Percentiles rank a stretch among this genome's conserved stretches.
These are phyloP conservation scores for Sarcodon aspratus DNA, from an alignment of 768 basidiomycete species.

Conservation along the genomic window DNA sequence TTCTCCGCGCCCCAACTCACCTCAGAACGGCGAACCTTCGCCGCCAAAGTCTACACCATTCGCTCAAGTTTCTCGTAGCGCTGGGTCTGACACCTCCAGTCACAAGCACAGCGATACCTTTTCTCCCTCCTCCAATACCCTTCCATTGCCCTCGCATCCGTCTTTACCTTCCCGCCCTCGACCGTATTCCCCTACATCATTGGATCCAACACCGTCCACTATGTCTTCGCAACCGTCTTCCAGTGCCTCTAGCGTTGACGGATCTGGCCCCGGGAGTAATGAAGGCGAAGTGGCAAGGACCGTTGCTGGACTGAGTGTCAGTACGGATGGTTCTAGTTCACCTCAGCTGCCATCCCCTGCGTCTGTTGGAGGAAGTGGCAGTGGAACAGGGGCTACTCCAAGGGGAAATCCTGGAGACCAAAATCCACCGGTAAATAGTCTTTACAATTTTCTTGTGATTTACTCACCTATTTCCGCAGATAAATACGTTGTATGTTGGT, in stretches of 20 bases:
- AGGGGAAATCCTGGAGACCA: slow-evolving; percentile 53
- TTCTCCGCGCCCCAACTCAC: slow-evolving; percentile 13
- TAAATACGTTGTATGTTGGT: slow-evolving; percentile 99
- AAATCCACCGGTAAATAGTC: slow-evolving; percentile 72
- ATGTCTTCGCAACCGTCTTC: slow-evolving; percentile 24
- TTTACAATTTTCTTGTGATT: neutral
- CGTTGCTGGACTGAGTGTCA: slow-evolving; percentile 35
- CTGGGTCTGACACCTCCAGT: slow-evolving; percentile 9
- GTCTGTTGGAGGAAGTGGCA: slow-evolving; percentile 22
- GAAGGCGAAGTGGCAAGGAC: slow-evolving; percentile 23
- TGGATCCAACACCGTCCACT: slow-evolving; percentile 4
- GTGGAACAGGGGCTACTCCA: slow-evolving; percentile 32
- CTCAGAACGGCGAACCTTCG: slow-evolving; percentile 7
- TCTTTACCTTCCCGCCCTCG: slow-evolving; percentile 17
- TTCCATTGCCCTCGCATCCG: slow-evolving; percentile 14
- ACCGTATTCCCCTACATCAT: slow-evolving; percentile 13
- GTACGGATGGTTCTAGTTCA: slow-evolving; percentile 47
- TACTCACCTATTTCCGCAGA: slow-evolving; percentile 27
- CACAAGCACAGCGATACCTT: slow-evolving; percentile 14
- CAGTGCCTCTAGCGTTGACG: slow-evolving; percentile 32
- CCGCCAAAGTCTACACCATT: slow-evolving; percentile 12
- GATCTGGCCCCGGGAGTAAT: slow-evolving; percentile 17
- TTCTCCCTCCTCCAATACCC: slow-evolving; percentile 14
- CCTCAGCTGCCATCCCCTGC: slow-evolving; percentile 72
- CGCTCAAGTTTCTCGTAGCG: slow-evolving; percentile 2